Conservation (phyloP, 2,329 filamentous ascomycete genomes). For the Escovopsis weberi region DNA sequence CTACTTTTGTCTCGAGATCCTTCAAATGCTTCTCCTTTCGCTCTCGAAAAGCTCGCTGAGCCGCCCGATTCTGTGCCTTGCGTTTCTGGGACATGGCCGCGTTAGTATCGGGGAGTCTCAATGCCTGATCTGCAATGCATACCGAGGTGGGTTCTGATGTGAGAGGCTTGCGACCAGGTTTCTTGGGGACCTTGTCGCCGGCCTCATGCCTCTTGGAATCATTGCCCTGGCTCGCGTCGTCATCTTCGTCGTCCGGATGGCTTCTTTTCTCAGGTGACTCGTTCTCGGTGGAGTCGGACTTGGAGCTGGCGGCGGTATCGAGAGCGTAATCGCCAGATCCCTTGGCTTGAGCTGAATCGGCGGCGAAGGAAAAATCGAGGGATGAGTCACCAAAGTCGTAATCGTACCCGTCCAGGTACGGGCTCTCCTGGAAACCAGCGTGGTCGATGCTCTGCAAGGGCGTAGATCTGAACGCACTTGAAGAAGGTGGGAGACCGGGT, state of each 20-base stretch:
- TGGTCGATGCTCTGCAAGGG: conserved; percentile 25
- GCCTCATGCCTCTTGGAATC: conserved; percentile 62
- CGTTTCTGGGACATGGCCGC: conserved; percentile 49
- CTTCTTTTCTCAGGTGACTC: conserved; percentile 53
- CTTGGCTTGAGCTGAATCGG: conserved; percentile 48
- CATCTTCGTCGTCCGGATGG: conserved; percentile 55
- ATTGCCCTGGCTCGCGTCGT: conserved; percentile 34
- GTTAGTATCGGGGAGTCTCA: conserved; percentile 1
- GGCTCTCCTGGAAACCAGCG: conserved; percentile 53
- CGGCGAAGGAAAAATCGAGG: conserved; percentile 51
- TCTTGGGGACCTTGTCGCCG: conserved; percentile 79
- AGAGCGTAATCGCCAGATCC: conserved; percentile 46
- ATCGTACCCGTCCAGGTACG: conserved; percentile 65
- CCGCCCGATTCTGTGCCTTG: conserved; percentile 89
- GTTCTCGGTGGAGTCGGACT: conserved; percentile 44
- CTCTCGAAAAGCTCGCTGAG: conserved; percentile 85
- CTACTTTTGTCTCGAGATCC: conserved; percentile 66
- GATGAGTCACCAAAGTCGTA: conserved; percentile 63
- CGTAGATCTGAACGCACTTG: conserved; percentile 35
- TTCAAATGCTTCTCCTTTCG: conserved; percentile 87
- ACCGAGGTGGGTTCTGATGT: conserved; percentile 93
- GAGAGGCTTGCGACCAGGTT: conserved; percentile 88
- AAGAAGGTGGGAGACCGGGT: conserved; percentile 26
- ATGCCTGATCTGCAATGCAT: conserved; percentile 28
- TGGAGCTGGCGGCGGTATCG: conserved; percentile 24